Evolutionary conservation across 164 flowering plant genomes (phyloP), one percentile per base, ranked within the genome.

Genomic region (Kalanchoe fedtschenkoi): DNA sequence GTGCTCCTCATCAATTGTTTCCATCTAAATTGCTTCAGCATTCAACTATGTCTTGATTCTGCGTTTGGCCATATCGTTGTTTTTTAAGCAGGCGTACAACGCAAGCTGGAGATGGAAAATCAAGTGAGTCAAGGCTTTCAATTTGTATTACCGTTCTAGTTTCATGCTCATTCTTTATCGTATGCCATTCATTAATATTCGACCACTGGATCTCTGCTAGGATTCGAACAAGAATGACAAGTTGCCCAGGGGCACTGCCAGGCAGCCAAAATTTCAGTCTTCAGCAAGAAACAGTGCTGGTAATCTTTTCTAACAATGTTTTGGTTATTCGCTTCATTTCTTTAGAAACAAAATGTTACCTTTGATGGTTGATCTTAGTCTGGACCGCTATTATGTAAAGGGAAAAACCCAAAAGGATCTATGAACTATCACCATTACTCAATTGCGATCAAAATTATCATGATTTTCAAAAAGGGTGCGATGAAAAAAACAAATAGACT

Each of bases 91-190:
- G 61, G 61, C 1, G 61, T 58, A 58, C 61, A 58, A 58, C 61
- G 61, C 22, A 58, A 58, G 41, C 61, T 58, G 42, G 61, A 58
- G 41, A 58, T 58, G 61, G 61, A 58, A 58, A 58, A 58, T 37
- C 61, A 58, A 37, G 61, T 58, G 34, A 58, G 61, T 33, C 24
- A 9, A 24, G 10, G 5, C 39, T 58, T 34, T 6, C n/a, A 24
- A 7, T 10, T 51, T 51, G 26, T 24, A 0, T 47, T 24, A 51
- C 13, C 26, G 2, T 51, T 51, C 30, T 9, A 11, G 6, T 37
- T 37, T 44, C 6, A 44, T 44, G 13, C 7, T 44, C n/a, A n/a
- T n/a, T n/a, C n/a, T 47, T 13, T 47, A 10, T 19, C 14, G 9
- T 5, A 7, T 24, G 2, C 29, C 21, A 21, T 19, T 5, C 11